Evolutionary conservation across 148 eudicot species (phyloP).

Genomic region (Cornus suecica): DNA sequence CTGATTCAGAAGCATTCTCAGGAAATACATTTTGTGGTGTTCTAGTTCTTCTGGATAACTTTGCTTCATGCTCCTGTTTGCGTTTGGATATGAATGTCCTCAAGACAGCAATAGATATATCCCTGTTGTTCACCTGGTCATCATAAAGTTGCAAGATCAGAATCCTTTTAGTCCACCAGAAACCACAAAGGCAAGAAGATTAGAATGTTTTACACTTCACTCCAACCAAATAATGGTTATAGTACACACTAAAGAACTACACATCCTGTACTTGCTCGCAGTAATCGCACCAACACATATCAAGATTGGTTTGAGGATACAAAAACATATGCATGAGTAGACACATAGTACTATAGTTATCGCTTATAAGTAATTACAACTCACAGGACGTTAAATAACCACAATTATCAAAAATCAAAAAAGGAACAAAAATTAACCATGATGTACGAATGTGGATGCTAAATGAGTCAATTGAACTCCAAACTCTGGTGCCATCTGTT

Average conservation of each 20-base stretch:
- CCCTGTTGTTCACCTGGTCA: slow-evolving; percentile 88
- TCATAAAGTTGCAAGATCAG: slow-evolving; percentile 7
- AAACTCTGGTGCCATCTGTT: too few relatives aligned
- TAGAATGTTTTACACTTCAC: slow-evolving; percentile 5
- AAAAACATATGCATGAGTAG: neutral
- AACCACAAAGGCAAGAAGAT: neutral
- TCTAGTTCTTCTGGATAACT: slow-evolving; percentile 45
- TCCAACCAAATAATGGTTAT: neutral
- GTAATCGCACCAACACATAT: neutral
- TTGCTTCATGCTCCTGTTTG: slow-evolving; percentile 72
- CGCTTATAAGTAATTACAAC: too few relatives aligned
- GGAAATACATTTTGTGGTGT: slow-evolving; percentile 27
- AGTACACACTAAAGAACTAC: neutral
- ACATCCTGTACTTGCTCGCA: neutral
- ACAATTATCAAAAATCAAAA: too few relatives aligned
- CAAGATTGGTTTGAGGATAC: neutral
- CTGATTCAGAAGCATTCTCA: slow-evolving; percentile 33
- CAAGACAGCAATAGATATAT: slow-evolving; percentile 90
- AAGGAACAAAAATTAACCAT: too few relatives aligned
- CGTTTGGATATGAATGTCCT: slow-evolving; percentile 78
- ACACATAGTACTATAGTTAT: neutral
- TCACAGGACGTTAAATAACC: neutral
- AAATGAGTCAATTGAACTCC: too few relatives aligned
- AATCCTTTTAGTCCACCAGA: neutral
- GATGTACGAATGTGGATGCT: too few relatives aligned